phyloP scores from a whole-genome alignment of 176 grass and related monocot genomes.

The Hyparrhenia diplandra region DNA sequence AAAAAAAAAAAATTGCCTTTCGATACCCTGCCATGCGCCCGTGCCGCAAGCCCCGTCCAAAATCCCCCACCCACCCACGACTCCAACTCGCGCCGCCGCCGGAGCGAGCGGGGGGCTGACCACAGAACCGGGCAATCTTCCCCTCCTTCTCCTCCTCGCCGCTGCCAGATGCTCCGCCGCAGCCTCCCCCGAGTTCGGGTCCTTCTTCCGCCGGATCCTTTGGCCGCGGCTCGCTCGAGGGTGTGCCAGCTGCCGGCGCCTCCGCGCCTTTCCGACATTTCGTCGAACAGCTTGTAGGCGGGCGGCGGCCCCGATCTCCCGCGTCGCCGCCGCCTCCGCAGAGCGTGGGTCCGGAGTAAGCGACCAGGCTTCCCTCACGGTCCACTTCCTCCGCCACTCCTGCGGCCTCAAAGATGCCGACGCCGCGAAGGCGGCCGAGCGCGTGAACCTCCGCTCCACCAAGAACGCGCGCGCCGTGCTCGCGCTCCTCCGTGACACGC shows the following conservation, averaged over 20 bases:
- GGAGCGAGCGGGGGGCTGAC: neutral
- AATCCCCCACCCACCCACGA: neutral
- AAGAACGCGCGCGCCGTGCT: conserved; percentile 30
- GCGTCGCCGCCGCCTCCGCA: neutral
- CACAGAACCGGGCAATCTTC: neutral
- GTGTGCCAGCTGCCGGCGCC: neutral
- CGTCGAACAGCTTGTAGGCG: conserved; percentile 20
- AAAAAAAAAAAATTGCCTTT: no score
- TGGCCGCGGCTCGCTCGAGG: neutral
- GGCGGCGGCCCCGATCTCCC: neutral
- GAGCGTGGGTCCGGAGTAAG: no score
- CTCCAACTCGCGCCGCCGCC: neutral
- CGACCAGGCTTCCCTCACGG: conserved; percentile 26
- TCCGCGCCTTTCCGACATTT: conserved; percentile 16
- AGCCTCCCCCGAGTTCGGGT: neutral
- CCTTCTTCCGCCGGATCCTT: neutral
- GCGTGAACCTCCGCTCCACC: conserved; percentile 28
- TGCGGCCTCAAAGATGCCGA: conserved; percentile 16
- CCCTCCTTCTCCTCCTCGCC: neutral
- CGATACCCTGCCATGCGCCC: neutral
- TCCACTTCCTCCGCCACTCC: conserved; percentile 35
- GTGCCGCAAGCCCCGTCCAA: neutral
- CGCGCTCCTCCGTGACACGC: conserved; percentile 16
- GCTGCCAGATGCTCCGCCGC: conserved; percentile 22
- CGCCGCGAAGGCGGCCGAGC: neutral